Percentiles rank a stretch among this genome's conserved stretches.
These are phyloP conservation scores for Hemileccinum rubropunctum DNA, from an alignment of 768 basidiomycete genomes.

Conservation along the genomic window DNA sequence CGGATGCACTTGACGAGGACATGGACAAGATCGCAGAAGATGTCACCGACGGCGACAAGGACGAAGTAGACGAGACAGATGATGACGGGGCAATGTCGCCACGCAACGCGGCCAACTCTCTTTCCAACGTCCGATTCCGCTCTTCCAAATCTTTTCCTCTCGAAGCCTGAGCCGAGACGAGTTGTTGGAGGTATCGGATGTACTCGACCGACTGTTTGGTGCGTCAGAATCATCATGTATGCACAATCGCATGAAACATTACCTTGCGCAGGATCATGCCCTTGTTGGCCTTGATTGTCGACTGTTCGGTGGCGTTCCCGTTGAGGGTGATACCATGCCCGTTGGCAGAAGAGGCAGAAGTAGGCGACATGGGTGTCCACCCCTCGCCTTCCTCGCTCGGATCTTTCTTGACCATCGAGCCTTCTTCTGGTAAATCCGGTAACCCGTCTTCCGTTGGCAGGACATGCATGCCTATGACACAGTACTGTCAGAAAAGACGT, in stretches of 20 bases:
- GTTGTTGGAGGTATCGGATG: slow-evolving; percentile 79
- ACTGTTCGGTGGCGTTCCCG: slow-evolving; percentile 30
- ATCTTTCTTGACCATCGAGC: slow-evolving; percentile 24
- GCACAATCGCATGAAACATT: not conserved
- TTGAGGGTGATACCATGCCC: slow-evolving; percentile 4
- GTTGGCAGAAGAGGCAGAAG: slow-evolving; percentile 18
- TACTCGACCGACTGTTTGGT: slow-evolving; percentile 44
- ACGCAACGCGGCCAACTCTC: slow-evolving; percentile 25
- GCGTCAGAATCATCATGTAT: slow-evolving; percentile 5
- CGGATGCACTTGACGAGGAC: slow-evolving; percentile 11
- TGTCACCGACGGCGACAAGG: slow-evolving; percentile 16
- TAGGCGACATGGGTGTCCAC: slow-evolving; percentile 18
- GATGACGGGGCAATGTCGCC: slow-evolving; percentile 16
- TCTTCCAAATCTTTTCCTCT: slow-evolving; percentile 78
- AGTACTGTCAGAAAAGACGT: not conserved
- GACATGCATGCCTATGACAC: slow-evolving; percentile 21
- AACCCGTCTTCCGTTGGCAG: slow-evolving; percentile 25
- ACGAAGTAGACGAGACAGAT: slow-evolving; percentile 13
- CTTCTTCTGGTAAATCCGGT: slow-evolving; percentile 30
- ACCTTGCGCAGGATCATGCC: slow-evolving; percentile 89
- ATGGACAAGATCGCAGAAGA: slow-evolving; percentile 20
- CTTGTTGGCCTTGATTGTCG: slow-evolving; percentile 85
- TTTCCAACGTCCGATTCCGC: slow-evolving; percentile 48
- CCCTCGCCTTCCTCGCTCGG: slow-evolving; percentile 30
- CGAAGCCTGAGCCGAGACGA: slow-evolving; percentile 75